Evolutionary conservation across 148 eudicot species (phyloP).

Genomic region (Rhododendron vialii): DNA sequence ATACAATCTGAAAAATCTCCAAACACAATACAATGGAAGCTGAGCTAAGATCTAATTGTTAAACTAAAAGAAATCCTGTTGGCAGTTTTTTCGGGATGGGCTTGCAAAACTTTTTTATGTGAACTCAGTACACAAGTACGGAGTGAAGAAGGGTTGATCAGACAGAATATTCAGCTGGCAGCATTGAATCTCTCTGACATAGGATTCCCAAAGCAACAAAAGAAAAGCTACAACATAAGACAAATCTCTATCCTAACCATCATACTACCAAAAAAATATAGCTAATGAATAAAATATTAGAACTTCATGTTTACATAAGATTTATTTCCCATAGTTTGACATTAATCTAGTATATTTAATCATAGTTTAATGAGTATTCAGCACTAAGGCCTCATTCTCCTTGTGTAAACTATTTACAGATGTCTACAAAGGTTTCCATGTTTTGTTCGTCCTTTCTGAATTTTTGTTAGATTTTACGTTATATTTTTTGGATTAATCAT

Average conservation of each 20-base stretch:
- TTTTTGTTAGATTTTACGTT: too few species aligned
- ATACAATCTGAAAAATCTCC: not conserved
- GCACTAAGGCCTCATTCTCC: not conserved
- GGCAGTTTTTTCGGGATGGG: not conserved
- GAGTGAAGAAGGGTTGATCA: not conserved
- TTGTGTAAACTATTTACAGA: too few species aligned
- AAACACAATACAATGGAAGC: not conserved
- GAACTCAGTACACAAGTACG: not conserved
- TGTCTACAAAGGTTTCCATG: too few species aligned
- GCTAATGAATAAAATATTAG: too few species aligned
- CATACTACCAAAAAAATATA: not conserved
- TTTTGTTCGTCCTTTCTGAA: too few species aligned
- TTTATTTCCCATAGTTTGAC: not conserved
- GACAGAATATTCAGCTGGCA: not conserved
- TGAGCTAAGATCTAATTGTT: not conserved
- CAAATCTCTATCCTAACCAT: not conserved
- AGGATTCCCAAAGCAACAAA: not conserved
- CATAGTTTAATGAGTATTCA: not conserved
- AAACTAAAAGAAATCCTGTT: not conserved
- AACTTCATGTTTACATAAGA: not conserved
- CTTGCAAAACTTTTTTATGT: not conserved
- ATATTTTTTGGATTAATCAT: too few species aligned
- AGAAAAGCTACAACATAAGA: too few species aligned
- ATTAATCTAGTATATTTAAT: not conserved
- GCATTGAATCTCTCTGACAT: not conserved